Evolutionary conservation across 108 stramenopile genomes (phyloP).

Genomic region (Aurantiochytrium sp.): DNA sequence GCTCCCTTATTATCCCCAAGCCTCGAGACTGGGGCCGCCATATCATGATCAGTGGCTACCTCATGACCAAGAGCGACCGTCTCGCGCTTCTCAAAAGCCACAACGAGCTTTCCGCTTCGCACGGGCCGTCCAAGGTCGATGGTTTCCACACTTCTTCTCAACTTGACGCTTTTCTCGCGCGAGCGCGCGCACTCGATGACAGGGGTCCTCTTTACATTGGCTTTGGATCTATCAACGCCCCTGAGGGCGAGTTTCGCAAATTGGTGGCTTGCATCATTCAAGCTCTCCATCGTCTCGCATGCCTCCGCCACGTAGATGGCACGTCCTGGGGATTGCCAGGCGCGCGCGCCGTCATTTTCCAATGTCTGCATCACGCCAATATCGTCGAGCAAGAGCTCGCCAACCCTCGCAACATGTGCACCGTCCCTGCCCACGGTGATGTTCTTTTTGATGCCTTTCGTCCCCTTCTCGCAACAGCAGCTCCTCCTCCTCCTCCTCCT

Average conservation of each 20-base stretch:
- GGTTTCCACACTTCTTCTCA: background rate
- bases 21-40: background rate
- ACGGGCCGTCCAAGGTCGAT: background rate
- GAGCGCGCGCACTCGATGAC: background rate
- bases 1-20: background rate
- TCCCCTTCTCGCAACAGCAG: background rate
- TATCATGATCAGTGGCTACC: slow-evolving; percentile 15
- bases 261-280: background rate
- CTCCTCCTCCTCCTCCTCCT: background rate
- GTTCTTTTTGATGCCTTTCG: background rate
- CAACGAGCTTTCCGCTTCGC: too few relatives aligned
- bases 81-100: background rate
- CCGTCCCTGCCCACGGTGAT: background rate
- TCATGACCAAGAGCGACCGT: background rate
- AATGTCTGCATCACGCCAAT: background rate
- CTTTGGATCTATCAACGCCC: background rate
- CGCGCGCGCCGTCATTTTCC: background rate
- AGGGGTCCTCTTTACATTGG: background rate
- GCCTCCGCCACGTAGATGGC: background rate
- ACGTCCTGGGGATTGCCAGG: background rate
- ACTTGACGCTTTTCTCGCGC: background rate
- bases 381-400: background rate
- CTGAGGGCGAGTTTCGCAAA: background rate
- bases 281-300: background rate
- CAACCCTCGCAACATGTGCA: background rate